Percentiles rank a stretch among this genome's conserved stretches.
phyloP scores from a whole-genome alignment of 352 stramenopile species.

The Phytophthora sp. region DNA sequence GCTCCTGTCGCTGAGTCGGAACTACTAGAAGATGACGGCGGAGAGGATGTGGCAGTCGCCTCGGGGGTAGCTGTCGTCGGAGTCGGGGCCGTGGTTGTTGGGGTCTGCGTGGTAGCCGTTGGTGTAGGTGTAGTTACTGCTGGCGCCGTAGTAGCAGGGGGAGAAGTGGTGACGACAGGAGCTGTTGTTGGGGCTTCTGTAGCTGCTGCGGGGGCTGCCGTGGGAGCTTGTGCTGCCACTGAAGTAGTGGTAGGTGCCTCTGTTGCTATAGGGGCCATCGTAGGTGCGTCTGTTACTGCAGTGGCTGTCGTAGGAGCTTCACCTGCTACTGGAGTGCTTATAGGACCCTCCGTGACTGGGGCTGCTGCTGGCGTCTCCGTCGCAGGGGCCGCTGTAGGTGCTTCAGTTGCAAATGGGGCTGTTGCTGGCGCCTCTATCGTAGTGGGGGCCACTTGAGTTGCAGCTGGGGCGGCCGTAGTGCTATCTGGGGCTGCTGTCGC shows the following conservation, averaged over 20 bases:
- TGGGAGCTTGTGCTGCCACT: slow-evolving; percentile 12
- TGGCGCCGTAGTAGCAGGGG: slow-evolving; percentile 15
- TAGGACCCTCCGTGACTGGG: background rate
- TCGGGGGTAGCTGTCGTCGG: slow-evolving; percentile 17
- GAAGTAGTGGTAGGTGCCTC: slow-evolving; percentile 12
- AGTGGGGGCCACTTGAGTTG: background rate
- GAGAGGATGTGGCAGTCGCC: background rate
- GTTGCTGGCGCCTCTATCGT: slow-evolving; percentile 13
- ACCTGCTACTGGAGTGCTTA: background rate
- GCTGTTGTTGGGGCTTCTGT: slow-evolving; percentile 6
- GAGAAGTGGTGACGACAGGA: slow-evolving; percentile 7
- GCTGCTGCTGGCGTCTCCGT: slow-evolving; percentile 13
- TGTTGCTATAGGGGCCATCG: slow-evolving; percentile 14
- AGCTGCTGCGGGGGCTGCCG: slow-evolving; percentile 5
- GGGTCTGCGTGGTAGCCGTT: slow-evolving; percentile 16
- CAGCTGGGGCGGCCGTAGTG: slow-evolving; percentile 7
- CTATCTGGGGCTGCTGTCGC: background rate
- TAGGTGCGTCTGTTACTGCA: slow-evolving; percentile 6
- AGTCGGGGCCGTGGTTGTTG: slow-evolving; percentile 9
- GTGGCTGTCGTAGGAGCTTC: slow-evolving; percentile 2
- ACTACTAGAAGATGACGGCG: slow-evolving; percentile 15
- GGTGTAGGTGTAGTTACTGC: slow-evolving; percentile 16
- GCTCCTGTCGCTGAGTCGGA: slow-evolving; percentile 19
- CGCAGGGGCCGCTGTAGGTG: slow-evolving; percentile 10
- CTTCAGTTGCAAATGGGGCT: slow-evolving; percentile 18